A percentile compares a stretch with the other conserved stretches of the same genome.
These are phyloP conservation scores for Cairneyella variabilis DNA, from an alignment of 495 filamentous ascomycete genomes.

Conservation along the genomic window DNA sequence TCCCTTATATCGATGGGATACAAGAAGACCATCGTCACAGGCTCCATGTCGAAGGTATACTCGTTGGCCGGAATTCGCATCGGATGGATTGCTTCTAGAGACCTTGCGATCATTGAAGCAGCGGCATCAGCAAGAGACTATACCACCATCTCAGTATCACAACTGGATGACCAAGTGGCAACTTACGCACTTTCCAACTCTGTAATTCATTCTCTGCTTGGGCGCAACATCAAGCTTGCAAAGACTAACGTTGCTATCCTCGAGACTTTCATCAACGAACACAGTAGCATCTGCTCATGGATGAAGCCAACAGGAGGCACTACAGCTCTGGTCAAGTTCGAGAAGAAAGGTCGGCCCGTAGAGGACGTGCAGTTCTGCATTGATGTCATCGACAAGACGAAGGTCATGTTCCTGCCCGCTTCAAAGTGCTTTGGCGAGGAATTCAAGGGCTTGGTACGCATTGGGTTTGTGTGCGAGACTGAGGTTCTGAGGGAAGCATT, in stretches of 20 bases:
- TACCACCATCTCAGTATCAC: slow-evolving; percentile 80
- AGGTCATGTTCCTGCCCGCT: slow-evolving; percentile 79
- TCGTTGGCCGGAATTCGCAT: slow-evolving; percentile 77
- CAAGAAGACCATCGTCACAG: slow-evolving; percentile 64
- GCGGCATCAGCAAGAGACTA: slow-evolving; percentile 69
- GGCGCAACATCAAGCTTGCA: slow-evolving; percentile 67
- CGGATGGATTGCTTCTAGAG: slow-evolving; percentile 77
- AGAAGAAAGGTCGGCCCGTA: slow-evolving; percentile 58
- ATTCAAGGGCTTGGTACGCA: slow-evolving; percentile 73
- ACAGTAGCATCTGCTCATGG: slow-evolving; percentile 63
- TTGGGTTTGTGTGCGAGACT: slow-evolving; percentile 76
- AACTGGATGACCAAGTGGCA: slow-evolving; percentile 78
- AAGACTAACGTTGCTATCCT: slow-evolving; percentile 66
- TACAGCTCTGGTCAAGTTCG: slow-evolving; percentile 75
- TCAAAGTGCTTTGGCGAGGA: slow-evolving; percentile 69
- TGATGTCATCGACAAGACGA: slow-evolving; percentile 61
- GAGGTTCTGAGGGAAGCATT: slow-evolving; percentile 65
- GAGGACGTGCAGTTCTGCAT: slow-evolving; percentile 72
- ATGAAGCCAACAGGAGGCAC: slow-evolving; percentile 78
- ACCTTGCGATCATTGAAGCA: slow-evolving; percentile 58
- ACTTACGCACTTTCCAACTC: slow-evolving; percentile 62
- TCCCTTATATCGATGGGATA: slow-evolving; percentile 72
- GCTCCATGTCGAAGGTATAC: slow-evolving; percentile 85
- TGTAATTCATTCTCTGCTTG: slow-evolving; percentile 63
- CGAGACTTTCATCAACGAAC: slow-evolving; percentile 61